Percentiles rank a stretch among this genome's conserved stretches.
Conservation (phyloP, 495 filamentous ascomycete species). For the Penicillium maclennaniae region DNA sequence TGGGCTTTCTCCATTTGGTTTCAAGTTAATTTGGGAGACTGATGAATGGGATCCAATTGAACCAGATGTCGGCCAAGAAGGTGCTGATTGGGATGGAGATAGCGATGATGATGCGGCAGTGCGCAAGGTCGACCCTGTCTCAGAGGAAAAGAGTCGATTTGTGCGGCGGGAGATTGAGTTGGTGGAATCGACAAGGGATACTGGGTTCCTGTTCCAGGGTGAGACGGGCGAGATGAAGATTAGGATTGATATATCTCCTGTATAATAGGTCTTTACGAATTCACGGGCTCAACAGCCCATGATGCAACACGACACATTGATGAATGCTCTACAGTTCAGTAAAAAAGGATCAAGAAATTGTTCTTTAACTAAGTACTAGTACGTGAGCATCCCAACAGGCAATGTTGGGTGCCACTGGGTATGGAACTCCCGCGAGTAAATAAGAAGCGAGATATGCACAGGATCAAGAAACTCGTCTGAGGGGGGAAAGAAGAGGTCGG, state of each 20-base stretch:
- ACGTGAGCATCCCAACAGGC: constrained; percentile 9
- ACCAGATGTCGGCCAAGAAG: constrained; percentile 50
- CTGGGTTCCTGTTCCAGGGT: constrained; percentile 79
- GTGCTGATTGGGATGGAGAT: constrained; percentile 46
- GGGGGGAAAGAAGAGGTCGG: constrained; percentile 18
- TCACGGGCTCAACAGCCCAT: background rate
- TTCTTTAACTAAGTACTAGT: constrained; percentile 13
- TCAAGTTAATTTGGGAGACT: constrained; percentile 75
- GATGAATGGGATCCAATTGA: constrained; percentile 75
- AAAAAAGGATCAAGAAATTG: background rate
- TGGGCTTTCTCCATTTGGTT: constrained; percentile 54
- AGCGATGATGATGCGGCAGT: constrained; percentile 49
- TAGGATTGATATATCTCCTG: constrained; percentile 53
- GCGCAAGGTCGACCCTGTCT: background rate
- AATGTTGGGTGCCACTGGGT: constrained; percentile 14
- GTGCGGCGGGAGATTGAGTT: constrained; percentile 75
- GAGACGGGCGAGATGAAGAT: constrained; percentile 55
- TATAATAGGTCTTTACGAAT: background rate
- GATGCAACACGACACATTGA: background rate
- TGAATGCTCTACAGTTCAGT: background rate
- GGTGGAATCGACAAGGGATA: constrained; percentile 71
- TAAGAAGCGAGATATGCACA: constrained; percentile 17
- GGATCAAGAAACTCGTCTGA: constrained; percentile 5
- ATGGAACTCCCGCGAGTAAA: constrained; percentile 16
- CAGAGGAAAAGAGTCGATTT: constrained; percentile 43